phyloP scores from a whole-genome alignment of 2,329 filamentous ascomycete species.

The Septoria linicola region DNA sequence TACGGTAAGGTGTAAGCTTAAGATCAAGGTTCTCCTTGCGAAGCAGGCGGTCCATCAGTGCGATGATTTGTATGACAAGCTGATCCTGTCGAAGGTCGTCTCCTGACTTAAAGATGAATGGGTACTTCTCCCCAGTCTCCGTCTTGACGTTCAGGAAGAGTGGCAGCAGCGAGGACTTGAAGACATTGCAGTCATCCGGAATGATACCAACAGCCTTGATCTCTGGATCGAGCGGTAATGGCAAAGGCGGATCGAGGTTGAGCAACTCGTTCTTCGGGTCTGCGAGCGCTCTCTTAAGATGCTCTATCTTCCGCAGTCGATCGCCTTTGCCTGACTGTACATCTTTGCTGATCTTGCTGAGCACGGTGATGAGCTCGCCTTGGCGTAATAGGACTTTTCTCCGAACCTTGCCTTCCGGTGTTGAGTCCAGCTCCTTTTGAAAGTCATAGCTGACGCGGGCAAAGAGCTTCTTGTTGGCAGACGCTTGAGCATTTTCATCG shows the following conservation, averaged over 20 bases:
- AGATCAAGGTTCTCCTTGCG: constrained; percentile 95
- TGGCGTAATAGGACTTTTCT: constrained; percentile 78
- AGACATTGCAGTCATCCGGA: constrained; percentile 83
- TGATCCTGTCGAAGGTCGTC: constrained; percentile 97
- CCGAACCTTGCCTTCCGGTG: constrained; percentile 67
- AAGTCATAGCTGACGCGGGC: constrained; percentile 94
- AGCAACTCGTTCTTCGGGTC: constrained; percentile 89
- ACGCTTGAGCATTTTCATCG: constrained; percentile 54
- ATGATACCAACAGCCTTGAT: constrained; percentile 75
- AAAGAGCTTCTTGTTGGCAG: constrained; percentile 76
- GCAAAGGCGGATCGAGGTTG: constrained; percentile 78
- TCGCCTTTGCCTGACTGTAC: constrained; percentile 78
- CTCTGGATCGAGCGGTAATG: constrained; percentile 83
- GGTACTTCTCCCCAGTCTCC: constrained; percentile 71
- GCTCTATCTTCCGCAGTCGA: constrained; percentile 76
- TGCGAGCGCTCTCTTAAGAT: constrained; percentile 76
- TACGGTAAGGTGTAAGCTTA: constrained; percentile 92
- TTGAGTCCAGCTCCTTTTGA: constrained; percentile 79
- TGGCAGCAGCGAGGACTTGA: constrained; percentile 91
- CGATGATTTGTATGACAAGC: constrained; percentile 95
- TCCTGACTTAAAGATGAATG: constrained; percentile 87
- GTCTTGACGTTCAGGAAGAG: constrained; percentile 91
- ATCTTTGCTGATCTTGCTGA: constrained; percentile 86
- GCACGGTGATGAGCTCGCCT: constrained; percentile 81
- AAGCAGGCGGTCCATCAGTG: constrained; percentile 92